Conservation (phyloP, 2,329 filamentous ascomycete species). For the Aspergillus sp. region DNA sequence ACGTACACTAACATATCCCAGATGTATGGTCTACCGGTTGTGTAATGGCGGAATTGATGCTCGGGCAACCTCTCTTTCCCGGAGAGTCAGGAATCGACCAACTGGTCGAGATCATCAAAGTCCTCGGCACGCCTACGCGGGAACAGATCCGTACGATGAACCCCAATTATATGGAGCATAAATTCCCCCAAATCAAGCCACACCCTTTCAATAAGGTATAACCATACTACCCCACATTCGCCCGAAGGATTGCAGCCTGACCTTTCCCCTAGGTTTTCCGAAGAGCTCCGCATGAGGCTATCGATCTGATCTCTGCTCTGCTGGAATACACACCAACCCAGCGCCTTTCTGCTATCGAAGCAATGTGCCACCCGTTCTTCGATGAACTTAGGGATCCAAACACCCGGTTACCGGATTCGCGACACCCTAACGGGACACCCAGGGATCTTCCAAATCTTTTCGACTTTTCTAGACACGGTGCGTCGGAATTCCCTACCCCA, state of each 20-base stretch:
- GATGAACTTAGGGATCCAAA: conserved; percentile 91
- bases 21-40: conserved; percentile 99
- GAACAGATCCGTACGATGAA: conserved; percentile 99
- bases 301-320: conserved; percentile 89
- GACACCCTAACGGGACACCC: conserved; percentile 76
- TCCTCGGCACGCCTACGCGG: conserved; percentile 90
- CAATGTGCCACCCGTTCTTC: conserved; percentile 98
- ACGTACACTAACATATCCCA: conserved; percentile 39
- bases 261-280: conserved; percentile 71
- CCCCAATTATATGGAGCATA: conserved; percentile 99
- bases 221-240: not conserved
- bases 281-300: conserved; percentile 88
- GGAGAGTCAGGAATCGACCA: conserved; percentile 99
- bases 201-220: conserved; percentile 92
- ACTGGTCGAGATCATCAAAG: conserved; percentile 98
- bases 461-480: conserved; percentile 92
- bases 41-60: conserved; percentile 99
- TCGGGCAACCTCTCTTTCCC: conserved; percentile 95
- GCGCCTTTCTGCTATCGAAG: conserved; percentile 87
- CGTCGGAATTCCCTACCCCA: conserved; percentile 35
- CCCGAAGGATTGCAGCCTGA: conserved; percentile 15
- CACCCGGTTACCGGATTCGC: conserved; percentile 90
- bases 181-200: conserved; percentile 99
- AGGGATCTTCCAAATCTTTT: conserved; percentile 86
- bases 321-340: conserved; percentile 98